phyloP scores from a whole-genome alignment of 768 basidiomycete species.

The Cystobasidiopsis lactophilus region DNA sequence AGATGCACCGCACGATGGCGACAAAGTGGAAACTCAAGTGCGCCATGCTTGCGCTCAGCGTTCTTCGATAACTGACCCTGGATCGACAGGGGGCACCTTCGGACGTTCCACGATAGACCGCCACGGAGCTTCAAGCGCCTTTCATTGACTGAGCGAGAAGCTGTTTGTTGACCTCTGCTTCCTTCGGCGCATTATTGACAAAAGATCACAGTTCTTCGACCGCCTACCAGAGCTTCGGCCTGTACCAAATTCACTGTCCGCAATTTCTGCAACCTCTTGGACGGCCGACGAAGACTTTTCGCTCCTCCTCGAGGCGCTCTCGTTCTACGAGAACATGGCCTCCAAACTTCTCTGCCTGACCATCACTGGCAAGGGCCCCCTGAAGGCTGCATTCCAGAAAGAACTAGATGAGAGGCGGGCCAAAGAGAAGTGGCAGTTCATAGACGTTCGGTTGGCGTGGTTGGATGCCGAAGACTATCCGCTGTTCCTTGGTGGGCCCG shows the following conservation, averaged over 20 bases:
- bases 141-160: conserved; percentile 48
- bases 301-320: conserved; percentile 54
- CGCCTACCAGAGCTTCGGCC: conserved; percentile 19
- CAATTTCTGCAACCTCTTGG: conserved; percentile 69
- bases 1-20: conserved; percentile 52
- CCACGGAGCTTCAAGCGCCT: conserved; percentile 59
- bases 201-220: conserved; percentile 22
- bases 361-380: conserved; percentile 24
- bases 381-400: conserved; percentile 49
- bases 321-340: conserved; percentile 36
- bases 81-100: conserved; percentile 45
- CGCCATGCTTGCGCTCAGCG: conserved; percentile 20
- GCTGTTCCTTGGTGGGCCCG: conserved; percentile 42
- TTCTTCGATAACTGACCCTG: not conserved
- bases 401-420: conserved; percentile 34
- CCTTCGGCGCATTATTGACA: not conserved
- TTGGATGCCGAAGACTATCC: conserved; percentile 80
- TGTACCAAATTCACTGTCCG: conserved; percentile 5
- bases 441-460: conserved; percentile 64
- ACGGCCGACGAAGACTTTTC: conserved; percentile 90
- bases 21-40: conserved; percentile 57
- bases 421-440: conserved; percentile 45
- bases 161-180: conserved; percentile 30
- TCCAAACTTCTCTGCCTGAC: not conserved
- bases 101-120: conserved; percentile 72